These are phyloP conservation scores for Aspergillus leporis DNA, from an alignment of 495 filamentous ascomycete species.

Conservation along the genomic window DNA sequence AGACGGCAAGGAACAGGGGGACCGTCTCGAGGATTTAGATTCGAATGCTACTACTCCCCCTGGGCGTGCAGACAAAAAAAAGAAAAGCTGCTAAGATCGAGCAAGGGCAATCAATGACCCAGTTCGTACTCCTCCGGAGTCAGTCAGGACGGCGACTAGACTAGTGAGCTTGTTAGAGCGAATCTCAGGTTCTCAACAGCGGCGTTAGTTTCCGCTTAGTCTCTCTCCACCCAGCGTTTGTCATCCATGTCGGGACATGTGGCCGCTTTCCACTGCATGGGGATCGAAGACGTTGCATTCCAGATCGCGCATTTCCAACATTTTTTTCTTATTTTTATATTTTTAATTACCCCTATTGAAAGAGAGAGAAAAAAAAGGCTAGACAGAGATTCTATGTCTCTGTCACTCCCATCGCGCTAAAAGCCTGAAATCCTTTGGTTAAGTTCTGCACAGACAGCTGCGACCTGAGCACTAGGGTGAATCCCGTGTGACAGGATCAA, in stretches of 20 bases:
- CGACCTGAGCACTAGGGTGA: conserved; percentile 17
- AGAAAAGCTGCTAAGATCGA: background rate
- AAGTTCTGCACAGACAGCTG: conserved; percentile 2
- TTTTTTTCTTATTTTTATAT: background rate
- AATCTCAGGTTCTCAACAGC: conserved; percentile 11
- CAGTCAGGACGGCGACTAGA: background rate
- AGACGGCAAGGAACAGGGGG: conserved; percentile 14
- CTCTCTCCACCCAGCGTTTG: conserved; percentile 13
- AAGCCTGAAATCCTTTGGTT: background rate
- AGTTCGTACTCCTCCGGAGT: background rate
- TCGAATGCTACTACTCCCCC: background rate
- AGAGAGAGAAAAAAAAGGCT: background rate
- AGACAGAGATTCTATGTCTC: too few species aligned
- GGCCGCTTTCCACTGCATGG: conserved; percentile 27
- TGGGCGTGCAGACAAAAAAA: background rate
- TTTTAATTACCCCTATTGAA: background rate
- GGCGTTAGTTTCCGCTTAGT: conserved; percentile 8
- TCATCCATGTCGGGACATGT: conserved; percentile 26
- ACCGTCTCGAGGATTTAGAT: conserved; percentile 2
- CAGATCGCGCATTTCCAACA: conserved; percentile 19
- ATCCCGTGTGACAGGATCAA: conserved; percentile 3
- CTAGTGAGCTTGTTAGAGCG: conserved; percentile 6
- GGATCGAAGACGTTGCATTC: conserved; percentile 21
- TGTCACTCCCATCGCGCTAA: background rate
- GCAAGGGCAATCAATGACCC: background rate